A percentile compares a stretch with the other conserved stretches of the same genome.
Conservation (phyloP, 257 asterid genomes). For the Salvia hispanica region DNA sequence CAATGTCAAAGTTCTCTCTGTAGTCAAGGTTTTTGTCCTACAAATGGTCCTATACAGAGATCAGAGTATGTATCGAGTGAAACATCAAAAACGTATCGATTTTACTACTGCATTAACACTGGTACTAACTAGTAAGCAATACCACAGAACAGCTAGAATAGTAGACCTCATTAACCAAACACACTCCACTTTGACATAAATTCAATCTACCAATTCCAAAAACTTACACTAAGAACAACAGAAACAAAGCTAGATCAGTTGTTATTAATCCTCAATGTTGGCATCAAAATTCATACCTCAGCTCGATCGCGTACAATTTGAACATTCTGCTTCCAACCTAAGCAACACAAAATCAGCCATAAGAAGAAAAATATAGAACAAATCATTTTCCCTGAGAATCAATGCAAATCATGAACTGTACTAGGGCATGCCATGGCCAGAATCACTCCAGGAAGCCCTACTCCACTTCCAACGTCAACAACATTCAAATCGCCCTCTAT, state of each 20-base stretch:
- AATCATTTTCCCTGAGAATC: too few species aligned
- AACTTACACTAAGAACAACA: background rate
- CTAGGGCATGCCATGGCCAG: constrained; percentile 91
- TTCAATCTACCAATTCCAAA: background rate
- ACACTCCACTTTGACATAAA: background rate
- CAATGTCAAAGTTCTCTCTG: constrained; percentile 83
- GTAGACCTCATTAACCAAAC: background rate
- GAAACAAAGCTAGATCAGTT: too few species aligned
- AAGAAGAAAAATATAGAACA: too few species aligned
- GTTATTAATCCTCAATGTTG: background rate
- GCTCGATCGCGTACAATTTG: too few species aligned
- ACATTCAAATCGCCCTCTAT: constrained; percentile 80
- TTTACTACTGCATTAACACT: background rate
- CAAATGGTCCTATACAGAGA: constrained; percentile 53
- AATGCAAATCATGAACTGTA: constrained; percentile 21
- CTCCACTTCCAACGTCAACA: constrained; percentile 94
- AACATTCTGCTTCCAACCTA: too few species aligned
- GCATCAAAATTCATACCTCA: constrained; percentile 4
- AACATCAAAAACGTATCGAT: constrained; percentile 6
- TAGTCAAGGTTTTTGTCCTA: constrained; percentile 62
- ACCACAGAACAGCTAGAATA: background rate
- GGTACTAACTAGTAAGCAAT: background rate
- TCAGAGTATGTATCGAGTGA: constrained; percentile 26
- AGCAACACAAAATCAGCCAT: constrained; percentile 29
- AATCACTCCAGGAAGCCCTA: constrained; percentile 90